phyloP scores from a whole-genome alignment of 2,329 filamentous ascomycete species.

The Curvularia eragrostidis region DNA sequence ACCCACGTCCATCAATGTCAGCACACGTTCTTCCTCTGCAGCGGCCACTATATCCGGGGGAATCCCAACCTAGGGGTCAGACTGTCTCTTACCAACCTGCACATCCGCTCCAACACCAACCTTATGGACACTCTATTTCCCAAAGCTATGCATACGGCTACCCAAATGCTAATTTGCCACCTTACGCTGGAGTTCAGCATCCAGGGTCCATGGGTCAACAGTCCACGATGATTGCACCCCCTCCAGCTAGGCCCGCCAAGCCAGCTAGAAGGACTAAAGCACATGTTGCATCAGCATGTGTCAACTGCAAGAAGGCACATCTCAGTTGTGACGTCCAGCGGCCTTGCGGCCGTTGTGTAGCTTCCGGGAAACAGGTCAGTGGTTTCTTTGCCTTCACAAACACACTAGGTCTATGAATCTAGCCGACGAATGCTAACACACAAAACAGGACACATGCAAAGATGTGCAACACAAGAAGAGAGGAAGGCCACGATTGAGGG shows the following conservation, averaged over 20 bases:
- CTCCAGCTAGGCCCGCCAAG: slow-evolving; percentile 40
- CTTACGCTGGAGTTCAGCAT: slow-evolving; percentile 38
- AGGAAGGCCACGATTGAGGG: slow-evolving; percentile 76
- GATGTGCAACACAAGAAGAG: slow-evolving; percentile 89
- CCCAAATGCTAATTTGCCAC: slow-evolving; percentile 29
- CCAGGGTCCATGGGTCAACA: slow-evolving; percentile 42
- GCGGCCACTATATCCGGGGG: slow-evolving; percentile 42
- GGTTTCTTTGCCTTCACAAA: not conserved
- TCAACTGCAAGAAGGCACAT: slow-evolving; percentile 86
- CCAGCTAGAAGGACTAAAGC: slow-evolving; percentile 66
- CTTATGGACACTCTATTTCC: slow-evolving; percentile 33
- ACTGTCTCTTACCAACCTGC: slow-evolving; percentile 37
- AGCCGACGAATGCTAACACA: slow-evolving; percentile 10
- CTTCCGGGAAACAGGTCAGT: slow-evolving; percentile 73
- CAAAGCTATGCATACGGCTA: slow-evolving; percentile 44
- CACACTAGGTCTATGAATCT: not conserved
- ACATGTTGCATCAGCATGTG: slow-evolving; percentile 83
- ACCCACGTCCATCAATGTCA: slow-evolving; percentile 32
- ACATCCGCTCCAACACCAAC: slow-evolving; percentile 33
- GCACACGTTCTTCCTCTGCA: slow-evolving; percentile 31
- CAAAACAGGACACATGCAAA: slow-evolving; percentile 72
- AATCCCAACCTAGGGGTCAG: slow-evolving; percentile 32
- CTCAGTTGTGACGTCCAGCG: slow-evolving; percentile 71
- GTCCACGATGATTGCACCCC: slow-evolving; percentile 42
- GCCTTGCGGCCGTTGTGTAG: slow-evolving; percentile 77